These are phyloP conservation scores for Cochlearia excelsa DNA, from an alignment of 345 rosid species.

Conservation along the genomic window DNA sequence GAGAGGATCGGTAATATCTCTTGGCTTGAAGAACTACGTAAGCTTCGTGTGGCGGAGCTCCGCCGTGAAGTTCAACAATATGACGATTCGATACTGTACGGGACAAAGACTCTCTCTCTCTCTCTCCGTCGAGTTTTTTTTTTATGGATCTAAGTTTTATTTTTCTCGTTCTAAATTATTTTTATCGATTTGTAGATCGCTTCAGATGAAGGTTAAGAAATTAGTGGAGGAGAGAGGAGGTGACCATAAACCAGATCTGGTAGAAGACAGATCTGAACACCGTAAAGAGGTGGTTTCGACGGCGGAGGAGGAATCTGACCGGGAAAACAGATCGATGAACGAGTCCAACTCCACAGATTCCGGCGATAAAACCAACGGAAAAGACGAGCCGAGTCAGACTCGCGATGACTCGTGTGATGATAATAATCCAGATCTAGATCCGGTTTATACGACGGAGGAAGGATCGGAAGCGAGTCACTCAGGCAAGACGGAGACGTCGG, in stretches of 20 bases:
- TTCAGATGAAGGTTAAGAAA: constrained; percentile 37
- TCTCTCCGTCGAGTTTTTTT: constrained; percentile 3
- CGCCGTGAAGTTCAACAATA: constrained; percentile 61
- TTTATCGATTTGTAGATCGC: constrained; percentile 36
- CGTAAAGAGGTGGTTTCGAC: too few species aligned
- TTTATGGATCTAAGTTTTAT: constrained; percentile 27
- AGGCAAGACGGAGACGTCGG: constrained; percentile 45
- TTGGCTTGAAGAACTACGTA: constrained; percentile 66
- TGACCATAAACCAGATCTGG: constrained; percentile 37
- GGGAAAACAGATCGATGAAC: constrained; percentile 61
- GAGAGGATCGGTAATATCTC: constrained; percentile 30
- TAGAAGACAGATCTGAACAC: neutral
- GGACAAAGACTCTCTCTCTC: too few species aligned
- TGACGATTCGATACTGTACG: constrained; percentile 67
- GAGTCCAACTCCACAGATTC: constrained; percentile 69
- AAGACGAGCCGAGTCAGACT: constrained; percentile 16
- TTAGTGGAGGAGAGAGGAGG: constrained; percentile 26
- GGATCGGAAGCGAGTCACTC: constrained; percentile 35
- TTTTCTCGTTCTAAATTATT: neutral
- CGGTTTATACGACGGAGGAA: constrained; percentile 31
- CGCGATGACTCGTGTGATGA: constrained; percentile 22
- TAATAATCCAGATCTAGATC: constrained; percentile 32
- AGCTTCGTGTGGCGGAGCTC: constrained; percentile 17
- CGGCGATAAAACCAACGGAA: constrained; percentile 34
- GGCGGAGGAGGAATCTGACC: constrained; percentile 40